Base-by-base conservation (phyloP, 2,329 filamentous ascomycete genomes). In the Ophiostoma triangulosporum region DNA sequence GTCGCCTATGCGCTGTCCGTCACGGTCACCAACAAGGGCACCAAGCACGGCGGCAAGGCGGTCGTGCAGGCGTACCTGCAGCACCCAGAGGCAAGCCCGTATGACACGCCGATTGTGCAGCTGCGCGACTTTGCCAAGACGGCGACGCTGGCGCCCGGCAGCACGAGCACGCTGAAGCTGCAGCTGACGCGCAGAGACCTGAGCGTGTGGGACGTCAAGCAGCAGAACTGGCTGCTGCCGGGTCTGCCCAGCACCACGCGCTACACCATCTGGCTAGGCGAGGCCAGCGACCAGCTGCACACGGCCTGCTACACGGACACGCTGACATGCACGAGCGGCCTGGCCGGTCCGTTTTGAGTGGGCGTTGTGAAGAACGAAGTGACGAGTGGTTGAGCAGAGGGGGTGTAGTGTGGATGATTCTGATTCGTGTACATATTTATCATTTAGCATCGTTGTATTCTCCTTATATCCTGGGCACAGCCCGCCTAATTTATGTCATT, bases 171-270 rank as follows among this genome's bases (percentile, higher is more conserved):
- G 24, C 61, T 72, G 11, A 56, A 53, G 38, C 63, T 73, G 53
- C 54, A 58, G 43, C 57, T 74, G 50, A 68, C 68, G 52, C 62
- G 68, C 57, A 68, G 67, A 61, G 72, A 74, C 56, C 56, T 74
- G 27, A 73, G 70, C 53, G 71, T 74, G 24, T 78, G 74, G 74
- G 71, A 76, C 56, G 64, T 68, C 4, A 60, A 55, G 38, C 54
- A 62, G 58, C 74, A 77, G 67, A 69, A 73, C 55, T 77, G 75
- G 75, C 65, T 73, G 26, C 66, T 74, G 27, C 73, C 72, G 0
- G 62, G 59, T 2, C 48, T 57, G 35, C 61, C 55, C 5, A 59
- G 64, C 6, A 60, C 52, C 5, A 71, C 66, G 17, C 58, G 62
- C 48, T 76, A 70, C 58, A 65, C 62, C 27, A 60, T 75, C 51